phyloP scores from a whole-genome alignment of 2,329 filamentous ascomycete genomes.

The Alternaria brassicae region DNA sequence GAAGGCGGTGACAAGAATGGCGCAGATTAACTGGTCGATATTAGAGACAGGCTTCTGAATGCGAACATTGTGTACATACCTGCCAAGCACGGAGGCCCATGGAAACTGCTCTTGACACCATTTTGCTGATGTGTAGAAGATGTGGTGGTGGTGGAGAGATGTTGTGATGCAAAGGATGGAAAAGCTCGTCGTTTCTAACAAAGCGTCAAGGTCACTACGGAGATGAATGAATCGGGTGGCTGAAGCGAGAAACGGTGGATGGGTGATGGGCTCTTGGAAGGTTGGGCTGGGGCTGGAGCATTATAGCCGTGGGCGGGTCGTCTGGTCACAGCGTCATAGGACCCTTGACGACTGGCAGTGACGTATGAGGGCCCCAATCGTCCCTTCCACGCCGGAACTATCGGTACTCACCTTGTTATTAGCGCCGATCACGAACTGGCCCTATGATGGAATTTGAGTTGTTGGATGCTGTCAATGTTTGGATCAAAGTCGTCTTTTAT shows the following conservation, averaged over 20 bases:
- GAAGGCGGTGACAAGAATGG: conserved; percentile 66
- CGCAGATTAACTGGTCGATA: conserved; percentile 62
- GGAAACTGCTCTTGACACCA: conserved; percentile 52
- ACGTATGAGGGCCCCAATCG: conserved; percentile 15
- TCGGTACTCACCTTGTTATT: conserved; percentile 17
- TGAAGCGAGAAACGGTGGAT: conserved; percentile 6
- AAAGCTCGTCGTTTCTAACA: conserved; percentile 8
- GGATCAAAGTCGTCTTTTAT: background rate
- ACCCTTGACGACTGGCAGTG: conserved; percentile 25
- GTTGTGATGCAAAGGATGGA: conserved; percentile 6
- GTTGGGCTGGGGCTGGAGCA: conserved; percentile 11
- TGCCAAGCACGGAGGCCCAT: conserved; percentile 52
- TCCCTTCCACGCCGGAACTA: conserved; percentile 13
- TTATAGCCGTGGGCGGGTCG: conserved; percentile 29
- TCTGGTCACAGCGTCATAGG: conserved; percentile 26
- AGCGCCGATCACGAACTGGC: conserved; percentile 14
- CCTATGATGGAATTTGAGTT: background rate
- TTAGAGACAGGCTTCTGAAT: background rate
- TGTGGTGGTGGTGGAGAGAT: conserved; percentile 7
- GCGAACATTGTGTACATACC: conserved; percentile 37
- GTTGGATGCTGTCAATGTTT: background rate
- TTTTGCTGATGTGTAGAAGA: conserved; percentile 29
- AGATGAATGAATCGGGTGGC: conserved; percentile 4
- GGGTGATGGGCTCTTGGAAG: conserved; percentile 5
- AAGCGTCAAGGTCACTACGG: conserved; percentile 20